phyloP scores from a whole-genome alignment of 192 early-diverging fungal genomes.

The Irineochytrium annulatum region DNA sequence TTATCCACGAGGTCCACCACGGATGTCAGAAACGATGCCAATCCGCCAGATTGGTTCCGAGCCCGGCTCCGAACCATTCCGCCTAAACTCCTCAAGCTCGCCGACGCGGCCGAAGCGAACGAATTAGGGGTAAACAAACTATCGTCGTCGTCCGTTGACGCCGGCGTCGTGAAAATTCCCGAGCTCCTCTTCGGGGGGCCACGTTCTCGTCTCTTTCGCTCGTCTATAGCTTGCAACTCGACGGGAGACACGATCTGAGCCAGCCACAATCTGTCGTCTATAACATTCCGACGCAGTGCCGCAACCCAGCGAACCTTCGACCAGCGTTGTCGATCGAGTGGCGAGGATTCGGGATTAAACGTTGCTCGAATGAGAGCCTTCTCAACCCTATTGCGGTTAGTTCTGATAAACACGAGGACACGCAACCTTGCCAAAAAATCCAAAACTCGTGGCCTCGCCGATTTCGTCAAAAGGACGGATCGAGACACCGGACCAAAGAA shows the following conservation, averaged over 20 bases:
- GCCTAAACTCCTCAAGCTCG: neutral
- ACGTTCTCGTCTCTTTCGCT: neutral
- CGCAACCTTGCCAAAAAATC: neutral
- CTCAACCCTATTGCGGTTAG: neutral
- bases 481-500: constrained; percentile 1
- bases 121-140: too few species aligned
- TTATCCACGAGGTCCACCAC: neutral
- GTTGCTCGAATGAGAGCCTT: neutral
- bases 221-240: neutral
- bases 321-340: constrained; percentile 4
- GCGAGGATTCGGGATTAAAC: neutral
- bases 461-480: neutral
- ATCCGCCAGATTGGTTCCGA: neutral
- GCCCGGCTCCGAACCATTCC: neutral
- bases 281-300: constrained; percentile 1
- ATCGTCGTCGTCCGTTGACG: too few species aligned
- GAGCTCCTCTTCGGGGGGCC: neutral
- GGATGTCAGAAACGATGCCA: neutral
- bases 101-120: neutral
- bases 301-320: constrained; percentile 8
- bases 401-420: neutral
- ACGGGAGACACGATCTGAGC: neutral
- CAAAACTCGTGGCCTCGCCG: neutral
- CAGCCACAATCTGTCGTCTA: neutral
- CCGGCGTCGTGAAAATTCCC: neutral